phyloP scores from a whole-genome alignment of 306 rosid genomes.

The Cucurbita pepo region DNA sequence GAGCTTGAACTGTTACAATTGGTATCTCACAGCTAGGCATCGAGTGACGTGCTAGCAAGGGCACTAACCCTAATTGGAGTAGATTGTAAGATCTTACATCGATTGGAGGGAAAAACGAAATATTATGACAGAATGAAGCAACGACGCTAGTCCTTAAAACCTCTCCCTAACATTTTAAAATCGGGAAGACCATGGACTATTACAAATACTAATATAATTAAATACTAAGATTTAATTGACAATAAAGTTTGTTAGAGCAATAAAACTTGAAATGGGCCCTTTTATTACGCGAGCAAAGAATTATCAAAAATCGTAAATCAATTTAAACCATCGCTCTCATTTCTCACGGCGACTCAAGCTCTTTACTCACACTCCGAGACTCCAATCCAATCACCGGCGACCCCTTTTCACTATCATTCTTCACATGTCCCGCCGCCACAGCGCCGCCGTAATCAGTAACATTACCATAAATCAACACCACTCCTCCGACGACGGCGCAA shows the following conservation, averaged over 20 bases:
- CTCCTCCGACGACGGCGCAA: slow-evolving; percentile 29
- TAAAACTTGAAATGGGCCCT: background rate
- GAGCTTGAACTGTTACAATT: too few species aligned
- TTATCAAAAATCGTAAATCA: background rate
- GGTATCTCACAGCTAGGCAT: too few species aligned
- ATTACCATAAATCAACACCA: slow-evolving; percentile 44
- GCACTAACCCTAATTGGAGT: too few species aligned
- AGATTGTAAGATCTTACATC: too few species aligned
- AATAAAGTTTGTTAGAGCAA: background rate
- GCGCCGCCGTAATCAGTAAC: slow-evolving; percentile 61
- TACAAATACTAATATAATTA: too few species aligned
- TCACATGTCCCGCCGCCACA: slow-evolving; percentile 52
- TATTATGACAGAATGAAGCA: too few species aligned
- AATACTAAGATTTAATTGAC: background rate
- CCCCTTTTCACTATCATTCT: slow-evolving; percentile 17
- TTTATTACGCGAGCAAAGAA: background rate
- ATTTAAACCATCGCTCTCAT: background rate
- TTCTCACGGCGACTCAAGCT: background rate
- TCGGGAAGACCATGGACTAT: too few species aligned
- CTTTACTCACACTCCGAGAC: slow-evolving; percentile 1
- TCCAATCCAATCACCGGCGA: slow-evolving; percentile 1
- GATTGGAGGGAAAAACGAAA: too few species aligned
- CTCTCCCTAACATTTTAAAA: too few species aligned
- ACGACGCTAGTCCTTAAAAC: too few species aligned
- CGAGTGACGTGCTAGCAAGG: too few species aligned